Percentiles rank a stretch among this genome's conserved stretches.
Evolutionary conservation across 2,329 filamentous ascomycete species (phyloP).

Genomic region (Nothopassalora personata): DNA sequence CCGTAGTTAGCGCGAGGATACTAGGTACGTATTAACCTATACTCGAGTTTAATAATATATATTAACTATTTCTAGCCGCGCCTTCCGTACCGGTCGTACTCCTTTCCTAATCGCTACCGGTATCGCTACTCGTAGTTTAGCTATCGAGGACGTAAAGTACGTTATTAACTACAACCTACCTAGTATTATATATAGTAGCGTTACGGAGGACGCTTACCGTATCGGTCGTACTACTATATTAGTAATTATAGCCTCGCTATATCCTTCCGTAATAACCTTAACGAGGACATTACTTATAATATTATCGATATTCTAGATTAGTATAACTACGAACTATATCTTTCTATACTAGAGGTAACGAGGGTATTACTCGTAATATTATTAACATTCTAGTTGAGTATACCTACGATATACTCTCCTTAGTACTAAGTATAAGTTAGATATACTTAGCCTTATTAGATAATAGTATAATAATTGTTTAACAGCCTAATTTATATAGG

Average conservation of each 20-base stretch:
- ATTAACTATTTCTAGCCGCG: slow-evolving; percentile 46
- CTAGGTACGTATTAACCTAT: slow-evolving; percentile 54
- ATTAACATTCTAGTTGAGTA: no score
- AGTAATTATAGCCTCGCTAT: slow-evolving; percentile 80
- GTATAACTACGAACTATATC: slow-evolving; percentile 63
- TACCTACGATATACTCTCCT: no score
- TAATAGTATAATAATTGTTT: no score
- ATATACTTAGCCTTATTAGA: no score
- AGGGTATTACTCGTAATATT: no score
- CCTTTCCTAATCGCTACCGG: slow-evolving; percentile 85
- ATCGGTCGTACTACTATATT: slow-evolving; percentile 93
- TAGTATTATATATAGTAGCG: slow-evolving; percentile 68
- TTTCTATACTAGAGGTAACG: no score
- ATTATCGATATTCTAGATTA: slow-evolving; percentile 80
- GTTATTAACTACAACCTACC: slow-evolving; percentile 94
- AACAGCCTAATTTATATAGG: no score
- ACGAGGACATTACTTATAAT: slow-evolving; percentile 66
- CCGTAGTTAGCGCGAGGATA: slow-evolving; percentile 86
- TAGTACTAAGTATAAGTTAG: no score
- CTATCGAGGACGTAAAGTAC: slow-evolving; percentile 79
- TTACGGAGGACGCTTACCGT: slow-evolving; percentile 88
- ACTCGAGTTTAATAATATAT: neutral
- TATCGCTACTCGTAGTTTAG: slow-evolving; percentile 80
- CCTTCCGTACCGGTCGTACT: slow-evolving; percentile 68
- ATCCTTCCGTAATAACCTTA: slow-evolving; percentile 77